Evolutionary conservation across 1,284 basidiomycete species (phyloP).

Genomic region (Apiotrichum veenhuisii): DNA sequence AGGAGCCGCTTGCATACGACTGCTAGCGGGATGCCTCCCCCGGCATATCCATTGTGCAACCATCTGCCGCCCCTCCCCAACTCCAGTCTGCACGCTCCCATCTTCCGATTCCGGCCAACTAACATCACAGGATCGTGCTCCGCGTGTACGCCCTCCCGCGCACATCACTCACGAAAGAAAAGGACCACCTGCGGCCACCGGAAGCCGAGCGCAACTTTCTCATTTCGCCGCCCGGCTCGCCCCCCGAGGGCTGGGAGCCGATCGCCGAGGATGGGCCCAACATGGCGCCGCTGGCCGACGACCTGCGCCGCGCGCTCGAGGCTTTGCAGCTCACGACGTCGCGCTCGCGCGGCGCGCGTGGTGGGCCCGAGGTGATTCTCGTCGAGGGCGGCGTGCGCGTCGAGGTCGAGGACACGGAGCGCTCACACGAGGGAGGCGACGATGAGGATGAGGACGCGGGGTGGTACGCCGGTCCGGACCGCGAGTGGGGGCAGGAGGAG

Average conservation of each 20-base stretch:
- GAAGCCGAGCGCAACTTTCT: conserved; percentile 86
- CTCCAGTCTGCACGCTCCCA: no score
- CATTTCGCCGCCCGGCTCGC: conserved; percentile 96
- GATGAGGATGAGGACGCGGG: conserved; percentile 44
- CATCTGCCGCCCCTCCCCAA: no score
- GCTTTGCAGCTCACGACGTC: conserved; percentile 48
- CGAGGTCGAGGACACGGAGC: conserved; percentile 41
- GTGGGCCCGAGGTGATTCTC: conserved; percentile 38
- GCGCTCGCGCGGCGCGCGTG: conserved; percentile 11
- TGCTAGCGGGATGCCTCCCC: no score
- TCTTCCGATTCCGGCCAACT: background rate
- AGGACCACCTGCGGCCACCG: conserved; percentile 66
- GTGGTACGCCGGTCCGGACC: conserved; percentile 23
- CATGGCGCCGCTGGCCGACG: conserved; percentile 74
- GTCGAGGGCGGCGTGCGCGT: conserved; percentile 43
- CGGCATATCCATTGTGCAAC: no score
- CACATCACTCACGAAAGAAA: conserved; percentile 55
- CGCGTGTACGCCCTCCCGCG: conserved; percentile 75
- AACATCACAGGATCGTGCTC: conserved; percentile 55
- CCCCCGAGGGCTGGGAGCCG: conserved; percentile 94
- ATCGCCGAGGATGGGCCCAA: conserved; percentile 91
- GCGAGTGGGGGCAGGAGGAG: conserved; percentile 16
- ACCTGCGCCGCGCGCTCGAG: conserved; percentile 73
- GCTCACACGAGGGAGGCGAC: conserved; percentile 31
- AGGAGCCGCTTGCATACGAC: no score